These are phyloP conservation scores for Mimosa bimucronata DNA, from an alignment of 306 rosid genomes.

Conservation along the genomic window DNA sequence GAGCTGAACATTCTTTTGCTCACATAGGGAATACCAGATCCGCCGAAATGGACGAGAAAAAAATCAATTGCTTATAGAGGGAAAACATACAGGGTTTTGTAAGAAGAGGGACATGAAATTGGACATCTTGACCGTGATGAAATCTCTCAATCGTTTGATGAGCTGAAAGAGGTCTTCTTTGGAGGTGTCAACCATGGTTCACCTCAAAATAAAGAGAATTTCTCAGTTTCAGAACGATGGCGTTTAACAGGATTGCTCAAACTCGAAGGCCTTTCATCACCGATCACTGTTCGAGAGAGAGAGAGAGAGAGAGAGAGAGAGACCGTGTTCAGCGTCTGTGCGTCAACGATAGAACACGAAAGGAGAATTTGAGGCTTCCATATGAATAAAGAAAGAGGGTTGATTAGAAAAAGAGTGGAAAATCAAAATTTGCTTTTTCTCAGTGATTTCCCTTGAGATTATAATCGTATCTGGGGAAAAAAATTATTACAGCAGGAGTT, in stretches of 20 bases:
- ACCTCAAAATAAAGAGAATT: background rate
- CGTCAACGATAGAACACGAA: background rate
- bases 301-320: background rate
- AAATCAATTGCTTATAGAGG: background rate
- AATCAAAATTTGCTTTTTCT: background rate
- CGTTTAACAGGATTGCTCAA: conserved; percentile 24
- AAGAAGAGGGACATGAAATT: conserved; percentile 56
- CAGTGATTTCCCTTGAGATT: background rate
- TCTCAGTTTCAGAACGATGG: background rate
- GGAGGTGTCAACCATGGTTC: conserved; percentile 62
- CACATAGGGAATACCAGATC: conserved; percentile 31
- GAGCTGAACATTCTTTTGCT: background rate
- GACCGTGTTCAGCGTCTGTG: background rate
- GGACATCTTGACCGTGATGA: conserved; percentile 67
- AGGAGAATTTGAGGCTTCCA: background rate
- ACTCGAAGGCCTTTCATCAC: conserved; percentile 30
- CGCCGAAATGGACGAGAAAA: background rate
- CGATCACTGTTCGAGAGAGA: background rate
- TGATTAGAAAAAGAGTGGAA: background rate
- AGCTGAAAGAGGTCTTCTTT: conserved; percentile 66
- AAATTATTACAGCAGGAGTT: too few species aligned
- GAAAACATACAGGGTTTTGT: conserved; percentile 48
- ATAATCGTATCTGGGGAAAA: too few species aligned
- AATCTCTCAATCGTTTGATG: conserved; percentile 64
- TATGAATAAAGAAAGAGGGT: background rate